Conservation (phyloP, 257 asterid genomes). For the Leptodermis oblonga region DNA sequence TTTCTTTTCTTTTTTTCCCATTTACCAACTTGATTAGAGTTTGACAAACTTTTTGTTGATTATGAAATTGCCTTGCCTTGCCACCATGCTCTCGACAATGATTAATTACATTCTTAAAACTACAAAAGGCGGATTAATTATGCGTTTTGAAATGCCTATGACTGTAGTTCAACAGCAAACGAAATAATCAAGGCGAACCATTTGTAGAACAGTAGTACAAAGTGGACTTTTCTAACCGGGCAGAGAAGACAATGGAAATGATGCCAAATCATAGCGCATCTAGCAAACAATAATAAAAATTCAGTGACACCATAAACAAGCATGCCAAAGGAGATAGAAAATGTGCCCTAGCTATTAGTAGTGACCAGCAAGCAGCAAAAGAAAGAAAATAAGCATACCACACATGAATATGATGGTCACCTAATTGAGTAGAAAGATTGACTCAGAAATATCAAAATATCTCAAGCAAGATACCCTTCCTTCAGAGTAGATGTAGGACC, state of each 20-base stretch:
- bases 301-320: constrained; percentile 1
- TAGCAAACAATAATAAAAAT: not conserved
- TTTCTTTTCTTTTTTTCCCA: no score
- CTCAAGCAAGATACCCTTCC: no score
- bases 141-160: not conserved
- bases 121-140: not conserved
- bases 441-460: constrained; percentile 22
- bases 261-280: not conserved
- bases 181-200: not conserved
- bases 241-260: not conserved
- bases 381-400: not conserved
- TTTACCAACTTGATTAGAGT: constrained; percentile 9
- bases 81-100: not conserved
- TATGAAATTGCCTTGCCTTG: no score
- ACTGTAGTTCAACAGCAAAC: not conserved
- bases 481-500: constrained; percentile 43
- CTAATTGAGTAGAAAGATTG: constrained; percentile 22
- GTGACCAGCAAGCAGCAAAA: not conserved
- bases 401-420: constrained; percentile 17
- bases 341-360: constrained; percentile 1
- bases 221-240: no score
- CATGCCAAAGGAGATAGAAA: constrained; percentile 11
- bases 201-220: no score
- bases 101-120: not conserved
- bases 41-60: not conserved